These are phyloP conservation scores for Teratosphaeria viscida DNA, from an alignment of 2,329 filamentous ascomycete species.

Conservation along the genomic window DNA sequence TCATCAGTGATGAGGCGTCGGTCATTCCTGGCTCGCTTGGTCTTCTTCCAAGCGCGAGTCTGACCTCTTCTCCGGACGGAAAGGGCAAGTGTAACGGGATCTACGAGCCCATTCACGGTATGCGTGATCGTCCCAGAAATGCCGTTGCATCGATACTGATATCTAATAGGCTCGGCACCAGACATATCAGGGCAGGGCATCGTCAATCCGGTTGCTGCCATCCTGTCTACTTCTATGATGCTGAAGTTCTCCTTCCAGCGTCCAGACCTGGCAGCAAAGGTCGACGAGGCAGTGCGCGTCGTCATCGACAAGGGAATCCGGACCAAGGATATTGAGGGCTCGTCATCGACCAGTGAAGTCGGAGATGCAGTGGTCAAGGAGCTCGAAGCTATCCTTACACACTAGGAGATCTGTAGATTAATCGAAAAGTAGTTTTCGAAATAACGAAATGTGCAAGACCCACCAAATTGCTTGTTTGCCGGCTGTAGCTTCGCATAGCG, in stretches of 20 bases:
- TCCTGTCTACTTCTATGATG: conserved; percentile 92
- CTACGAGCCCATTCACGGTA: conserved; percentile 95
- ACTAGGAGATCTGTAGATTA: neutral
- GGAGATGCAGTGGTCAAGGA: conserved; percentile 72
- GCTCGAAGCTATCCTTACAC: conserved; percentile 56
- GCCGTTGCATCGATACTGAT: neutral
- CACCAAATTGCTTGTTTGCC: neutral
- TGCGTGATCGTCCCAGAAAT: conserved; percentile 10
- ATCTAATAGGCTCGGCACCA: conserved; percentile 60
- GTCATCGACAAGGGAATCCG: conserved; percentile 69
- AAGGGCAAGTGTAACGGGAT: conserved; percentile 82
- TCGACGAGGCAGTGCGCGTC: conserved; percentile 71
- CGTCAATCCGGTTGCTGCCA: conserved; percentile 74
- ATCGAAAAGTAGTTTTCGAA: neutral
- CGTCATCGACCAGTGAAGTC: conserved; percentile 61
- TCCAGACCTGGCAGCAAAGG: conserved; percentile 61
- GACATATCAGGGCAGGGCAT: conserved; percentile 88
- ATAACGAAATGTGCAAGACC: neutral
- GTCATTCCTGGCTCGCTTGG: conserved; percentile 89
- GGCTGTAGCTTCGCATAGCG: neutral
- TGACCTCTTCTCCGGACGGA: conserved; percentile 77
- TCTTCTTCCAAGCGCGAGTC: conserved; percentile 74
- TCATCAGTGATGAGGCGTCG: conserved; percentile 88
- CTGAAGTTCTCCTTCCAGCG: conserved; percentile 82
- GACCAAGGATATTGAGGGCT: conserved; percentile 79